Conservation (phyloP, 2,329 filamentous ascomycete species). For the Phaeomoniella chlamydospora region DNA sequence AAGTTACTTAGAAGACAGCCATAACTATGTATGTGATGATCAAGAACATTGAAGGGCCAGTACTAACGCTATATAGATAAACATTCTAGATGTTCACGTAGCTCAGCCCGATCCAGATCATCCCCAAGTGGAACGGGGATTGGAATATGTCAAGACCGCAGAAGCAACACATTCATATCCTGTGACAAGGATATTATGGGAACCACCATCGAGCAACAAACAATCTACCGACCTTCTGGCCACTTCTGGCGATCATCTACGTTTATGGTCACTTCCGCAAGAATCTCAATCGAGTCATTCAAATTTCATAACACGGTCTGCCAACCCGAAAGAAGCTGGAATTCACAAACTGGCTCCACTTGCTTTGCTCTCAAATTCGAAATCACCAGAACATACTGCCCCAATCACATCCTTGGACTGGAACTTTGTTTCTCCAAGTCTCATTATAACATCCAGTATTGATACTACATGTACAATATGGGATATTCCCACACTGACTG, state of each 20-base stretch:
- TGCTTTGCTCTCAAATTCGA: slow-evolving; percentile 88
- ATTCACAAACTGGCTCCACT: slow-evolving; percentile 79
- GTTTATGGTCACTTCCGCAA: slow-evolving; percentile 77
- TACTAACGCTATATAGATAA: slow-evolving; percentile 49
- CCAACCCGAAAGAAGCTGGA: slow-evolving; percentile 44
- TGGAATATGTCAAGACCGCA: slow-evolving; percentile 87
- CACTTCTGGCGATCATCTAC: slow-evolving; percentile 85
- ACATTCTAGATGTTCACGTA: slow-evolving; percentile 86
- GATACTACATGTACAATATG: slow-evolving; percentile 99
- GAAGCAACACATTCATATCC: slow-evolving; percentile 97
- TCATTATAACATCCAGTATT: slow-evolving; percentile 98
- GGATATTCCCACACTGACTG: slow-evolving; percentile 95
- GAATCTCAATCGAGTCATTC: slow-evolving; percentile 38
- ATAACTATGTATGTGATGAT: slow-evolving; percentile 66
- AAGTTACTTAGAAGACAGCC: slow-evolving; percentile 93
- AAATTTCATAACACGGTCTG: slow-evolving; percentile 56
- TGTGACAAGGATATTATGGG: slow-evolving; percentile 89
- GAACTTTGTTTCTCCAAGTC: slow-evolving; percentile 91
- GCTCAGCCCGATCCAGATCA: slow-evolving; percentile 55
- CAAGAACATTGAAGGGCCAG: not conserved
- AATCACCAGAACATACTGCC: slow-evolving; percentile 94
- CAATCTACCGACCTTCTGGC: slow-evolving; percentile 89
- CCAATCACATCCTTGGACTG: slow-evolving; percentile 93
- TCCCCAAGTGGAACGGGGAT: slow-evolving; percentile 54
- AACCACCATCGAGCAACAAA: slow-evolving; percentile 87